Conservation (phyloP, 1,139 yeast genomes). For the Barnettozyma hawaiiensis region DNA sequence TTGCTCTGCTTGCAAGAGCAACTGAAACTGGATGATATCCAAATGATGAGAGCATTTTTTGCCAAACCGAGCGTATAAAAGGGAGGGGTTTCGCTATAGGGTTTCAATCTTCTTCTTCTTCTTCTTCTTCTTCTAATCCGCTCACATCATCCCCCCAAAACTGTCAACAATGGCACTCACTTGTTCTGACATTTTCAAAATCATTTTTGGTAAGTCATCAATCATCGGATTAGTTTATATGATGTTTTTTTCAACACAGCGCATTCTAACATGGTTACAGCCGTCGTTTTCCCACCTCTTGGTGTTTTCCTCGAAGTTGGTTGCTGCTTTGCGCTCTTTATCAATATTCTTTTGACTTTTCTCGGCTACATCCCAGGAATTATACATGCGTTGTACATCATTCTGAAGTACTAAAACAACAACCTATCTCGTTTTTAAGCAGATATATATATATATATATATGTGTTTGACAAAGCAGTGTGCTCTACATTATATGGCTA, state of each 20-base stretch:
- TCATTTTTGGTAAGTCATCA: constrained; percentile 37
- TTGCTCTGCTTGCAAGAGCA: not conserved
- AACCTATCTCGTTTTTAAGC: no score
- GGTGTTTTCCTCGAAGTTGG: constrained; percentile 73
- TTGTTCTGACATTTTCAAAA: constrained; percentile 53
- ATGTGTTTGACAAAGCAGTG: no score
- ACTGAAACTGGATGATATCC: not conserved
- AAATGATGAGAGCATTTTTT: not conserved
- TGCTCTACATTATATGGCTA: not conserved
- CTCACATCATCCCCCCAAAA: not conserved
- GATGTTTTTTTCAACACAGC: no score
- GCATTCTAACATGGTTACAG: constrained; percentile 26
- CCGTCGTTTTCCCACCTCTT: constrained; percentile 64
- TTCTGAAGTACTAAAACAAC: constrained; percentile 27
- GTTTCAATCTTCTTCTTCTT: no score
- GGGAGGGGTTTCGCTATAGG: not conserved
- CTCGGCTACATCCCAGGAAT: constrained; percentile 66
- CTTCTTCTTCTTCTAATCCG: no score
- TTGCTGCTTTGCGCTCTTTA: constrained; percentile 47
- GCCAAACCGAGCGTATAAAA: not conserved
- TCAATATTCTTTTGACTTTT: constrained; percentile 55
- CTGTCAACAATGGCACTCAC: constrained; percentile 41
- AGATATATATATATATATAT: no score
- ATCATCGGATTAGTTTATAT: no score
- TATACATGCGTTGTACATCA: constrained; percentile 58